A percentile compares a stretch with the other conserved stretches of the same genome.
Evolutionary conservation across 495 filamentous ascomycete species (phyloP).

Genomic region (Hyphodiscus hymeniophilus): DNA sequence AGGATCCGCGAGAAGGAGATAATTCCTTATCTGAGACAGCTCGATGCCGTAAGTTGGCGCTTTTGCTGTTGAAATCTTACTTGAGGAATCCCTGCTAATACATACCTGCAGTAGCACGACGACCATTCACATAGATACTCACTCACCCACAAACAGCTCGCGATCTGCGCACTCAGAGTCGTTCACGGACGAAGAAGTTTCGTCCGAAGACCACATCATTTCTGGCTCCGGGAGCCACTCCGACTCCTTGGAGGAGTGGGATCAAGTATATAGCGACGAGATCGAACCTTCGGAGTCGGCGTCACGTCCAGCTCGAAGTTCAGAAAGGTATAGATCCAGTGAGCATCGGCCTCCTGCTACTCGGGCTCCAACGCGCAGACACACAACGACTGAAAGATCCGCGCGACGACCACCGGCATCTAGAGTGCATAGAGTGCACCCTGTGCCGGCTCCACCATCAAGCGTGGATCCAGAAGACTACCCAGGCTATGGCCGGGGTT

Average conservation of each 20-base stretch:
- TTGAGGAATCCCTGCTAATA: conserved; percentile 3
- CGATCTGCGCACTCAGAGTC: conserved; percentile 11
- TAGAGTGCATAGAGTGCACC: conserved; percentile 24
- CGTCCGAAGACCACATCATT: conserved; percentile 39
- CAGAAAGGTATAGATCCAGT: conserved; percentile 11
- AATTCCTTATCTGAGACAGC: conserved; percentile 8
- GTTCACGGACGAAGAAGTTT: conserved; percentile 43
- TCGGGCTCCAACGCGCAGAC: conserved; percentile 26
- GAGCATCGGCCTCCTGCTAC: conserved; percentile 35
- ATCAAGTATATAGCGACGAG: conserved; percentile 52
- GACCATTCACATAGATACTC: neutral
- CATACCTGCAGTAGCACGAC: neutral
- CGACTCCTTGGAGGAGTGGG: conserved; percentile 29
- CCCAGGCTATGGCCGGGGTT: conserved; percentile 24
- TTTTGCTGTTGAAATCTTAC: neutral
- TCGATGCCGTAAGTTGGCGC: conserved; percentile 14
- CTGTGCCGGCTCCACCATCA: conserved; percentile 31
- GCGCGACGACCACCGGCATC: conserved; percentile 30
- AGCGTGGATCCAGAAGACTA: conserved; percentile 33
- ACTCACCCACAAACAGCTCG: conserved; percentile 23
- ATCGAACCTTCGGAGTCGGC: conserved; percentile 80
- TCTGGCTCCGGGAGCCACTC: conserved; percentile 41
- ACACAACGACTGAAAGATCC: conserved; percentile 30
- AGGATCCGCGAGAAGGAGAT: conserved; percentile 12
- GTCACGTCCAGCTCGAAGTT: conserved; percentile 35